Evolutionary conservation across 352 stramenopile species (phyloP), one percentile per base, ranked within the genome.

Genomic region (Globisporangium alternatum): DNA sequence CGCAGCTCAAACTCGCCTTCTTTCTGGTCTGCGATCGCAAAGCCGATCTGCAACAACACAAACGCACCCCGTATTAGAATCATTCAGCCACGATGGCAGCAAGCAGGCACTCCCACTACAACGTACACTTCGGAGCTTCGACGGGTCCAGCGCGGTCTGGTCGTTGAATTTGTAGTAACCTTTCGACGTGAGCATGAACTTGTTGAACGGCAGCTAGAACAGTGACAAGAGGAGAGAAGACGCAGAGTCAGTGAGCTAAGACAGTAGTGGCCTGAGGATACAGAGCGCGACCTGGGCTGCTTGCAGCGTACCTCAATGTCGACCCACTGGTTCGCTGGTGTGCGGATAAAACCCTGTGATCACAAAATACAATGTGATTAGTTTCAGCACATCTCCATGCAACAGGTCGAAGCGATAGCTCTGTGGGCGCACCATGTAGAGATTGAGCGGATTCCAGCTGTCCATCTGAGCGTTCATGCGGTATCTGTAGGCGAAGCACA

Each of bases 401-500:
- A 10, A 47, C 25, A 3, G 41, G 22, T 22, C 17, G 3, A 19
- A 45, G 13, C 4, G 41, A 6, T n/a, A 21, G 41, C 41, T 47
- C 41, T 22, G 41, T 47, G 41, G 33, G 9, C 74, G 41, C 62
- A 92, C 83, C 81, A 95, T 93, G 73, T 93, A 89, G 67, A 95
- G 68, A 58, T 95, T 91, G 39, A 93, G 82, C 9, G 87, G 87
- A 64, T 95, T 95, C 87, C 87, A 95, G 21, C 87, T 83, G 55
- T 93, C 83, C 74, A 91, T 89, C 70, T 95, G 87, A 43, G 83
- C 74, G 55, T 95, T 95, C 74, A 95, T 72, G 58, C 87, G 84
- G 58, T 93, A 89, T 59, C 79, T 89, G 48, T 12, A 10, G 41
- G 17, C 5, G 41, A 13, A 45, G 13, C 15, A 47, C 41, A 19